Base-by-base conservation (phyloP, 1,284 basidiomycete genomes). In the Peniophora sp. region DNA sequence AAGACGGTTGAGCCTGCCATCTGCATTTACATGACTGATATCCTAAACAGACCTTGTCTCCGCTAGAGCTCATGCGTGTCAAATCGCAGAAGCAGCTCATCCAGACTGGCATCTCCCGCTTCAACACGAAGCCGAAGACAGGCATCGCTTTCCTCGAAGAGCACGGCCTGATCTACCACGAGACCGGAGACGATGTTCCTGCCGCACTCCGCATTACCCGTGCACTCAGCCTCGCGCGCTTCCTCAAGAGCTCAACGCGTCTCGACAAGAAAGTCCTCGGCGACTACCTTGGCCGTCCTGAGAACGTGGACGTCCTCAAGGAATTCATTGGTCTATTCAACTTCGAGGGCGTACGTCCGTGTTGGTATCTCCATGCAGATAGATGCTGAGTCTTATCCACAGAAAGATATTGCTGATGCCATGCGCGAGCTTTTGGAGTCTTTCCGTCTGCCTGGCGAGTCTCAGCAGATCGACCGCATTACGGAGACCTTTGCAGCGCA, bases 331-430 rank as follows among this genome's bases (percentile, higher is more conserved):
- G 78, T 16, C 70, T 94, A 34, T 96, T 98, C 63, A 89, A 98
- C 66, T 99, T 98, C 69, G 79, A 83, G 60, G 78, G 86, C 58
- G 93, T 94, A 59, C 62, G 81, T 72, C n/a, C n/a, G n/a, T n/a
- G n/a, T n/a, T n/a, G n/a, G n/a, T 50, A 49, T 41, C 17, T 51
- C 1, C 44, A 8, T n/a, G 6, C 16, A 41, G 16, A 16, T 41
- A 53, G 35, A n/a, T 36, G 22, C 24, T 50, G 53, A 43, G 58
- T 61, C 49, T 55, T 49, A 22, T 12, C 41, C 14, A 19, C 59
- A 95, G 91, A 96, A 95, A 88, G 81, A 87, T 10, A 81, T 97
- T 55, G 93, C 92, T 12, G 96, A 99, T 56, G 95, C 94, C 2
- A 83, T 99, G 82, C 81, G 97, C 36, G 94, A 97, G 64, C 71